A percentile compares a stretch with the other conserved stretches of the same genome.
Evolutionary conservation across 2,329 filamentous ascomycete genomes (phyloP).

Genomic region (Rhexocercosporidium sp.): DNA sequence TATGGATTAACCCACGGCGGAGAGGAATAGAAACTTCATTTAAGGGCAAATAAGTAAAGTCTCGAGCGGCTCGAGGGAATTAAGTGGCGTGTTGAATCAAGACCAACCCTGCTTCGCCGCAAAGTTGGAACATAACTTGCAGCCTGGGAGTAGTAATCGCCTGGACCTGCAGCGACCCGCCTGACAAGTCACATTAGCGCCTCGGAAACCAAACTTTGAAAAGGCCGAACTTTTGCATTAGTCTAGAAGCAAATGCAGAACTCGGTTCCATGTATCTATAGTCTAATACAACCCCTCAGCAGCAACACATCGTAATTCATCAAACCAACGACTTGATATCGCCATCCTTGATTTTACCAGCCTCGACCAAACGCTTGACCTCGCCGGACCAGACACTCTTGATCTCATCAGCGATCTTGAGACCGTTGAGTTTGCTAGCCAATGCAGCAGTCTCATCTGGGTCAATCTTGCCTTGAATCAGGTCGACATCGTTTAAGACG

Average conservation of each 20-base stretch:
- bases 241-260: slow-evolving; percentile 22
- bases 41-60: too few relatives aligned
- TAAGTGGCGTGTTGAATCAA: too few relatives aligned
- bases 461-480: slow-evolving; percentile 86
- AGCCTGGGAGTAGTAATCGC: too few relatives aligned
- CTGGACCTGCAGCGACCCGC: too few relatives aligned
- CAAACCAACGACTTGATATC: slow-evolving; percentile 71
- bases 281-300: slow-evolving; percentile 36
- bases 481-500: slow-evolving; percentile 84
- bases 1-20: too few relatives aligned
- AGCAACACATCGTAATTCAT: slow-evolving; percentile 44
- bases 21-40: too few relatives aligned
- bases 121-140: too few relatives aligned
- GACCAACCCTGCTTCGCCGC: too few relatives aligned
- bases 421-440: slow-evolving; percentile 77
- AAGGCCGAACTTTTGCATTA: slow-evolving; percentile 20
- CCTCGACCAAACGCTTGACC: slow-evolving; percentile 76
- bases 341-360: slow-evolving; percentile 84
- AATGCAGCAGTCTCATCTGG: slow-evolving; percentile 87
- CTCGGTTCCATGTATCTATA: neutral
- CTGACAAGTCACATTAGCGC: neutral
- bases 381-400: slow-evolving; percentile 83
- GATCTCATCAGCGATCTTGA: slow-evolving; percentile 83
- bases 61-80: too few relatives aligned
- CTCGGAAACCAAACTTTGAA: neutral